Base-by-base conservation (phyloP, 805 yeast species). In the Sungouiozyma ichnusensis region DNA sequence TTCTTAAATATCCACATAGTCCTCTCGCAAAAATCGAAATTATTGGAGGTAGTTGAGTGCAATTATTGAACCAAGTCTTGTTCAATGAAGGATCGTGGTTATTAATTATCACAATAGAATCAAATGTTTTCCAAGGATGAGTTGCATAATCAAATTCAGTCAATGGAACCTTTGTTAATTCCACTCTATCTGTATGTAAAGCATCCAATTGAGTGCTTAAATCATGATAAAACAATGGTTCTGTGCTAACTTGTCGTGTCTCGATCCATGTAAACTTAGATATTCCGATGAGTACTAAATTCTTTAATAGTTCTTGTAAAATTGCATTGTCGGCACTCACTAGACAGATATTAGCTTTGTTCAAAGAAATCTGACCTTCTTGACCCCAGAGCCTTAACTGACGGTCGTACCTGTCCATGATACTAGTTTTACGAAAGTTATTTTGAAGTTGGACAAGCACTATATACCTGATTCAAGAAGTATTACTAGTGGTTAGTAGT, bases 331-430 rank as follows among this genome's bases (percentile, higher is more conserved):
- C 77, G 36, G 76, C 74, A 2, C 86, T 51, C 1, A 41, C 19
- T 2, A 86, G 58, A 42, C 86, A 73, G 3, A 87, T 68, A 42
- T 72, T 77, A 0, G 88, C 66, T 2, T 56, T 52, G 27, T 74
- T 74, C 15, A 90, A 66, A 5, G 68, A 65, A 3, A 58, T 44
- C 54, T 90, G 98, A 3, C 97, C 98, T 9, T 70, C 60, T 0
- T 72, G 53, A 1, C 85, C 87, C 97, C 97, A 90, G 14, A 90
- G 64, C 32, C 97, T 72, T 44, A 90, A 64, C 57, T 90, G 97
- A 33, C 98, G 71, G 60, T 88, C 96, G 56, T 85, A 87, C 46
- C 78, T 78, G 38, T 68, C 67, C 51, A 54, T 54, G n/a, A n/a
- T n/a, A n/a, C n/a, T n/a, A n/a, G n/a, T n/a, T n/a, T n/a, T n/a